Conservation (phyloP, 2,329 filamentous ascomycete genomes). For the Aphanocladium album region DNA sequence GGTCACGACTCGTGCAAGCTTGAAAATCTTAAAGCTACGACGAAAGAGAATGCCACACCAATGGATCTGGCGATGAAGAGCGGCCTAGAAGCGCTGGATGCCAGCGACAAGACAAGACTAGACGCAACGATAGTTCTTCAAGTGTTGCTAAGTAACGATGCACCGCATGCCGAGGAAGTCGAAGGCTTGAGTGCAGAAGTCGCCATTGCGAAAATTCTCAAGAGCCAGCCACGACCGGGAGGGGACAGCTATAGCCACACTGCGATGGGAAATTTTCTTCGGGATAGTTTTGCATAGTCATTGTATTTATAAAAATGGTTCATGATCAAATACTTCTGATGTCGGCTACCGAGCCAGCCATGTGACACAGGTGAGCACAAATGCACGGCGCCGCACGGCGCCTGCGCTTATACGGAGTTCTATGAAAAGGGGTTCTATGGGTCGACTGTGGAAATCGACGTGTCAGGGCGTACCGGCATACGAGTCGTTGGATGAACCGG, state of each 20-base stretch:
- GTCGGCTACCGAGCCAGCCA: not conserved
- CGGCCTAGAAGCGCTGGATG: not conserved
- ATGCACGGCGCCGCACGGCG: not conserved
- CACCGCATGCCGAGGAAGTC: not conserved
- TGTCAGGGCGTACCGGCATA: no score
- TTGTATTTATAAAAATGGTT: not conserved
- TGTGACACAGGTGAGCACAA: not conserved
- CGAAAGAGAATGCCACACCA: conserved; percentile 24
- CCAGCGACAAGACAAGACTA: not conserved
- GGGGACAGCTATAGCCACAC: not conserved
- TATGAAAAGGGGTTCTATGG: not conserved
- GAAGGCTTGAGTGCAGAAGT: not conserved
- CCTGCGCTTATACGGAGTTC: not conserved
- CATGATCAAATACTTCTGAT: not conserved
- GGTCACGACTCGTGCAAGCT: conserved; percentile 24
- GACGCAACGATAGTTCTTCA: not conserved
- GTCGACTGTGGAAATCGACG: no score
- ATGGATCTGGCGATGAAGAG: conserved; percentile 25
- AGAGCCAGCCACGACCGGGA: not conserved
- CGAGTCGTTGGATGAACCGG: no score
- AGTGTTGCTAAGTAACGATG: not conserved
- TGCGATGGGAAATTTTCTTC: not conserved
- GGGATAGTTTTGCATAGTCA: not conserved
- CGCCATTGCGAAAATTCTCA: conserved; percentile 1
- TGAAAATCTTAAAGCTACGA: conserved; percentile 23